These are phyloP conservation scores for Limonomyces culmigenus DNA, from an alignment of 1,284 basidiomycete genomes.

Conservation along the genomic window DNA sequence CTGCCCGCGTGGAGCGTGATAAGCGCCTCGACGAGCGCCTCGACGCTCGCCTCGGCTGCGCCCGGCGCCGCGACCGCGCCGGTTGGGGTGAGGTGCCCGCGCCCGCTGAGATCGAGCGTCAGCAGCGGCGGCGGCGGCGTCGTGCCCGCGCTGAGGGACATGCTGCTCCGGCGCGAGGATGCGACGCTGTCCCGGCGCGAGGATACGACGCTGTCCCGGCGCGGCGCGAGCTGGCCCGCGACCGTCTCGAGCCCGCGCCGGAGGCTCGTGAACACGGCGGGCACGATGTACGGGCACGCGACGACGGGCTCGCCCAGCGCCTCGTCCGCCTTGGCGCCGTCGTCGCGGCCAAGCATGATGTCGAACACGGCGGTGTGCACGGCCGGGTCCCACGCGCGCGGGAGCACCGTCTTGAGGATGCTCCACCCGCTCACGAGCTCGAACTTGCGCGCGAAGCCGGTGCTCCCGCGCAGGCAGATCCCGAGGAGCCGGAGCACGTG, in stretches of 20 bases:
- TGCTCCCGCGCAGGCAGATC: constrained; percentile 31
- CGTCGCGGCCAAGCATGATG: too few species aligned
- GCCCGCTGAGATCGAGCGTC: background rate
- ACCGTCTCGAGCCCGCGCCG: too few species aligned
- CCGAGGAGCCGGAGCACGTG: constrained; percentile 45
- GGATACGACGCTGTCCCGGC: too few species aligned
- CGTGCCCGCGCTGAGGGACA: constrained; percentile 29
- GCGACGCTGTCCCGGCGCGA: too few species aligned
- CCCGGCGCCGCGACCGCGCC: background rate
- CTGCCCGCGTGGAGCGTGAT: constrained; percentile 45
- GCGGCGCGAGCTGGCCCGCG: too few species aligned
- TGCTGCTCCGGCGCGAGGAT: too few species aligned
- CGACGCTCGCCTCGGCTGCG: constrained; percentile 27
- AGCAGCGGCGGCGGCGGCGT: constrained; percentile 18
- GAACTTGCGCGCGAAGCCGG: constrained; percentile 53
- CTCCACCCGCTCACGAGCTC: constrained; percentile 66
- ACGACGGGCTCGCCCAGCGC: too few species aligned
- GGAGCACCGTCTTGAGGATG: constrained; percentile 35
- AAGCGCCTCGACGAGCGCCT: constrained; percentile 46
- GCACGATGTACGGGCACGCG: constrained; percentile 56
- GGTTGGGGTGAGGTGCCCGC: background rate
- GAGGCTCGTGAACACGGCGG: constrained; percentile 8
- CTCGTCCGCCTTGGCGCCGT: too few species aligned
- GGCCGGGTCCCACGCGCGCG: constrained; percentile 26
- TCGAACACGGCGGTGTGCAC: constrained; percentile 34